phyloP scores from a whole-genome alignment of 2,329 filamentous ascomycete species.

The Exophiala xenobiotica region DNA sequence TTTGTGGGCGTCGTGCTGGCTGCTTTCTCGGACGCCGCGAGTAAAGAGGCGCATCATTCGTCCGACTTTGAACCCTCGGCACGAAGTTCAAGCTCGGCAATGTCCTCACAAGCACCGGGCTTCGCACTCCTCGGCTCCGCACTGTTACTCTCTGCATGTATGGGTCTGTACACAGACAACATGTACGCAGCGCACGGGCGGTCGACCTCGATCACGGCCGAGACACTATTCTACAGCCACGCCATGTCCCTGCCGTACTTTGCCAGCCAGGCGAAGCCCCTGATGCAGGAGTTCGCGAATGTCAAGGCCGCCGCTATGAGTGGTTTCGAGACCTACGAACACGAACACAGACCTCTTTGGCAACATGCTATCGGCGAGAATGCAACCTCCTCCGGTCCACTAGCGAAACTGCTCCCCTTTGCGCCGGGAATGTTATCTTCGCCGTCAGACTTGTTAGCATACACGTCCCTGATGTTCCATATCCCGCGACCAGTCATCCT shows the following conservation, averaged over 20 bases:
- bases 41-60: constrained; percentile 51
- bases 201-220: constrained; percentile 71
- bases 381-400: too few relatives aligned
- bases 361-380: too few relatives aligned
- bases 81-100: constrained; percentile 3
- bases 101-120: constrained; percentile 50
- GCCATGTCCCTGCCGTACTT: constrained; percentile 48
- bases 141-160: constrained; percentile 85
- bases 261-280: constrained; percentile 39
- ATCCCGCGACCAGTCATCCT: constrained; percentile 37
- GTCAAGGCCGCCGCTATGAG: constrained; percentile 46
- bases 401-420: too few relatives aligned
- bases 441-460: background rate
- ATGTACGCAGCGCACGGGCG: constrained; percentile 80
- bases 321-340: background rate
- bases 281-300: constrained; percentile 30
- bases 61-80: constrained; percentile 18
- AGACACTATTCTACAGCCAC: constrained; percentile 93
- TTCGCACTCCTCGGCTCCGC: constrained; percentile 81
- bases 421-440: background rate
- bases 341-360: constrained; percentile 17
- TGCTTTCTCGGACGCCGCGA: constrained; percentile 83
- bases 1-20: constrained; percentile 84
- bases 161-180: constrained; percentile 92
- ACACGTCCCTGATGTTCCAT: constrained; percentile 31